A percentile compares a stretch with the other conserved stretches of the same genome.
Evolutionary conservation across 139 green algal species (phyloP).

Genomic region (Picochlorum sp.): DNA sequence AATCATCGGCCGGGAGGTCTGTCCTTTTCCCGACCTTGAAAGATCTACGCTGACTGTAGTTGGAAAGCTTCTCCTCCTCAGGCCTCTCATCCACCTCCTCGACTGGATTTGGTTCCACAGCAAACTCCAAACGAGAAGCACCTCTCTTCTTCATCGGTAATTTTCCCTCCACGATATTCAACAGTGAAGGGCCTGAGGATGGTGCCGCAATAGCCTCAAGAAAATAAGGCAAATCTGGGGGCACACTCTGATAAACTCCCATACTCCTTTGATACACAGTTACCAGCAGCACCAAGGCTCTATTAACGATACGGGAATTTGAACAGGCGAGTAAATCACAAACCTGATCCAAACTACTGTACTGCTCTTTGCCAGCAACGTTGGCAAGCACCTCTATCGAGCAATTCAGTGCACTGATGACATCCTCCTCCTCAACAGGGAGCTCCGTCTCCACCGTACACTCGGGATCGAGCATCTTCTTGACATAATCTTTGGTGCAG

Average conservation of each 20-base stretch:
- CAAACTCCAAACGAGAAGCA: not conserved
- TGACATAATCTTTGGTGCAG: not conserved
- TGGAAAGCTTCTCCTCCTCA: not conserved
- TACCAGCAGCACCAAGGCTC: not conserved
- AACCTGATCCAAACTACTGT: not conserved
- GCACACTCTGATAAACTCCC: not conserved
- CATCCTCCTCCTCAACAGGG: not conserved
- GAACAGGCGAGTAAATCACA: not conserved
- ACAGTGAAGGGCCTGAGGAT: not conserved
- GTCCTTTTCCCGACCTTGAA: not conserved
- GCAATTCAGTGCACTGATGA: not conserved
- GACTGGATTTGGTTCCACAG: not conserved
- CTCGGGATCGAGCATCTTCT: not conserved
- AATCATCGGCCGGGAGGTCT: not conserved
- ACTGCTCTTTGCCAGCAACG: not conserved
- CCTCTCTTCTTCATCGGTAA: not conserved
- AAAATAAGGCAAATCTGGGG: slow-evolving; percentile 1
- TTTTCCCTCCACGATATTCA: not conserved
- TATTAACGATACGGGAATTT: not conserved
- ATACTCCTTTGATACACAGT: not conserved
- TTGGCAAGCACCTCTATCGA: not conserved
- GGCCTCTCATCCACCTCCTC: not conserved
- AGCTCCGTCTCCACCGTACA: not conserved
- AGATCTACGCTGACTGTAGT: too few species aligned
- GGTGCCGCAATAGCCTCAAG: not conserved